Base-by-base conservation (phyloP, 225 moss, liverwort and hornwort genomes). In the Bryoerythrophyllum caledonicum region DNA sequence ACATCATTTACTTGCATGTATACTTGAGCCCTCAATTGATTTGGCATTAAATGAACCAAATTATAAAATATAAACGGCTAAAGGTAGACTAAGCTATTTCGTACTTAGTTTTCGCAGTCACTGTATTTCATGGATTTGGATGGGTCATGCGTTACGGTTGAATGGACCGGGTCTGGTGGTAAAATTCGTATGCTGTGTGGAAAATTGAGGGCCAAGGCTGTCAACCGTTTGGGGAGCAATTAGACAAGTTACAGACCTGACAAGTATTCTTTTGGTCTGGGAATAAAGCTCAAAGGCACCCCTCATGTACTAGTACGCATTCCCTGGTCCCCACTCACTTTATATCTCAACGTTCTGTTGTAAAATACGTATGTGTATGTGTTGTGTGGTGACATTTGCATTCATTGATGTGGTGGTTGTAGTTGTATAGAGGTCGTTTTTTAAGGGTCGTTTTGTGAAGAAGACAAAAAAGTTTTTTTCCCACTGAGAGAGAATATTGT, bases 171-270 rank as follows among this genome's bases (percentile, higher is more conserved):
- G 71, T 58, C 71, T 10, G 6, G 55, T 24, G 69, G 55, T 55
- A 17, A 69, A 55, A 37, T 8, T 26, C 26, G 2, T 57, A 19
- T 27, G n/a, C 52, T 40, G 1, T 5, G 51, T 0, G 17, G 48
- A 49, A 3, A 8, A 25, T 20, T 40, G 61, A 68, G 52, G 79
- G 34, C 79, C 74, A 10, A 0, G 0, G 1, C 1, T 74, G 79
- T 79, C 63, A 0, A 2, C 14, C 0, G 4, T 20, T 71, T 1
- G 19, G 65, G 80, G 76, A 19, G 65, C 76, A 76, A 30, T 7
- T 13, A 0, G 71, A 59, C 80, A 71, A 24, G 2, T 65, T 24
- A 5, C 9, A 21, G 58, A 38, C 30, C 76, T 71, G 80, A 76
- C 71, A 65, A 1, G 46, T 58, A 59, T 76, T 41, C 71, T 2